These are phyloP conservation scores for Gaertneriomyces sp. DNA, from an alignment of 192 early-diverging fungal species.

Conservation along the genomic window DNA sequence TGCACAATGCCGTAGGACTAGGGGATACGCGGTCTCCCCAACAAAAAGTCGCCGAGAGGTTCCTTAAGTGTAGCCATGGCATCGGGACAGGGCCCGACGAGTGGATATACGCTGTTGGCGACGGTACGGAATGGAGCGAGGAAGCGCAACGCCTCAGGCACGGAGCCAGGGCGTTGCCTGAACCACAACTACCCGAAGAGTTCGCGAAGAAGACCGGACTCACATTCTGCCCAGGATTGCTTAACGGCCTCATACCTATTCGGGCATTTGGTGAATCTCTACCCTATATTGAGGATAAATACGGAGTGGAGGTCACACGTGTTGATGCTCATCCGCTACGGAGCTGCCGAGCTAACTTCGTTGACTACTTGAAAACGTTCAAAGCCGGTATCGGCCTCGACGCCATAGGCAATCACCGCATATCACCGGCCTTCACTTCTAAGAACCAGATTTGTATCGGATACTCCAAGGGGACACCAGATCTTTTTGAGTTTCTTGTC, in stretches of 20 bases:
- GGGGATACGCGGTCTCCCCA: constrained; percentile 1
- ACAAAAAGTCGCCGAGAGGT: constrained; percentile 5
- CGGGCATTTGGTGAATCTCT: background rate
- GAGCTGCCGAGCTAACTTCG: background rate
- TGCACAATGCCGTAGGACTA: constrained; percentile 4
- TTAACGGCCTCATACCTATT: constrained; percentile 7
- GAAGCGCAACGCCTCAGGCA: background rate
- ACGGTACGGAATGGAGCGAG: background rate
- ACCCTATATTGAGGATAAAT: background rate
- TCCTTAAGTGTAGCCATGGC: background rate
- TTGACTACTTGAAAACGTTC: constrained; percentile 1
- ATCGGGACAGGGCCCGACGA: constrained; percentile 3
- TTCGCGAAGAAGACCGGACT: background rate
- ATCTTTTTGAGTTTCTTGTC: background rate
- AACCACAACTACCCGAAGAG: background rate
- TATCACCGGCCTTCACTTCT: background rate
- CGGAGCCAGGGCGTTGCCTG: background rate
- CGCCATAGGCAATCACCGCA: background rate
- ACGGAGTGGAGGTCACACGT: background rate
- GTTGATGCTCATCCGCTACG: constrained; percentile 9
- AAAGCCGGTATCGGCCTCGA: background rate
- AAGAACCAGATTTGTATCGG: background rate
- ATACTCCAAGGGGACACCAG: constrained; percentile 6
- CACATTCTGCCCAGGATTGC: constrained; percentile 2
- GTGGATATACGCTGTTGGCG: constrained; percentile 4